A percentile compares a stretch with the other conserved stretches of the same genome.
phyloP scores from a whole-genome alignment of 2,329 filamentous ascomycete genomes.

The Monilinia aucupariae region DNA sequence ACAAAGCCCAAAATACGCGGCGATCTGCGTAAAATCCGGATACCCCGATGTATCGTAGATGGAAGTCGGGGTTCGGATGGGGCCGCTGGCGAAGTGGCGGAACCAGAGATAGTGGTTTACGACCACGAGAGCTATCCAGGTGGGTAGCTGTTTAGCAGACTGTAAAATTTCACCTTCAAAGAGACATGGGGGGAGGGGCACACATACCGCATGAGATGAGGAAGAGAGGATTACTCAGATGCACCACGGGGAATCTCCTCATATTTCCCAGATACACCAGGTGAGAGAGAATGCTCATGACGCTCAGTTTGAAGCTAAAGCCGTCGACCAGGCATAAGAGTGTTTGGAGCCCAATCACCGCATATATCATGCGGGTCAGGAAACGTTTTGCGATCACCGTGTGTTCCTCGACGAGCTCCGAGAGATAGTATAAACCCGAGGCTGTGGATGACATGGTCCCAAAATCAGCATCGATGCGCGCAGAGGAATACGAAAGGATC shows the following conservation, averaged over 20 bases:
- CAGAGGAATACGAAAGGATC: not conserved
- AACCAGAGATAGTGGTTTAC: constrained; percentile 96
- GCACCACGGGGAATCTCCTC: constrained; percentile 67
- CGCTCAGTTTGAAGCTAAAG: constrained; percentile 71
- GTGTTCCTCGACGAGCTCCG: constrained; percentile 95
- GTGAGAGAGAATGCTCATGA: constrained; percentile 75
- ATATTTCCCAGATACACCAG: constrained; percentile 86
- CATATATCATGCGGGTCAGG: constrained; percentile 80
- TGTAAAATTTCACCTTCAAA: too few species aligned
- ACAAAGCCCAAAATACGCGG: constrained; percentile 91
- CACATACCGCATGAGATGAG: constrained; percentile 69
- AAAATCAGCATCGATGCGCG: not conserved
- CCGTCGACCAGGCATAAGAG: constrained; percentile 74
- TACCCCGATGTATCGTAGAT: constrained; percentile 59
- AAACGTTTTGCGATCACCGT: constrained; percentile 86
- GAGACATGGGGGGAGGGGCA: too few species aligned
- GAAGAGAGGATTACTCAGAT: constrained; percentile 82
- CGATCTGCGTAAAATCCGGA: constrained; percentile 88
- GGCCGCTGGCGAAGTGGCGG: constrained; percentile 71
- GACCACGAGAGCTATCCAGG: constrained; percentile 64
- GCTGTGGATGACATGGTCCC: constrained; percentile 48
- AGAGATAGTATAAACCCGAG: constrained; percentile 97
- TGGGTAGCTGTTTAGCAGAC: too few species aligned
- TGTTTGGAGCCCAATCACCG: constrained; percentile 66
- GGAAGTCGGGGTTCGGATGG: constrained; percentile 54